Percentiles rank a stretch among this genome's conserved stretches.
phyloP scores from a whole-genome alignment of 257 asterid species.

The Asclepias syriaca region DNA sequence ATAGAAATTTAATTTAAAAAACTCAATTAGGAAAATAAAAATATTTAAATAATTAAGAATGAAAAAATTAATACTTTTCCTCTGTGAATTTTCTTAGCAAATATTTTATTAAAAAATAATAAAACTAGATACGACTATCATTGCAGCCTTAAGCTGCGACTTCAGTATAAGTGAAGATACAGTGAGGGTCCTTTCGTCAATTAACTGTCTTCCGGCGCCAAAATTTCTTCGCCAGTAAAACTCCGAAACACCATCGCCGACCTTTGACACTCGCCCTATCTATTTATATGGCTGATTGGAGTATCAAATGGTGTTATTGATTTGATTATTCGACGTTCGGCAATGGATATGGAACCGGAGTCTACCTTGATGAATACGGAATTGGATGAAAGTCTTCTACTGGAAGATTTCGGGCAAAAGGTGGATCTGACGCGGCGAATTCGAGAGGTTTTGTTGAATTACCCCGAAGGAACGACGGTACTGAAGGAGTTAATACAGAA shows the following conservation, averaged over 20 bases:
- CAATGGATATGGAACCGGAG: not conserved
- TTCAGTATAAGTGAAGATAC: too few relatives aligned
- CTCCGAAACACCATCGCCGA: slow-evolving; percentile 8
- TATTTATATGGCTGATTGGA: not conserved
- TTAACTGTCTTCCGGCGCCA: not conserved
- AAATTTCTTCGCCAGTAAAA: not conserved
- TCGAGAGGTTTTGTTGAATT: slow-evolving; percentile 85
- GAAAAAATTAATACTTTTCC: too few relatives aligned
- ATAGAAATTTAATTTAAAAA: too few relatives aligned
- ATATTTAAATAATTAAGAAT: too few relatives aligned
- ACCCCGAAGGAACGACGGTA: slow-evolving; percentile 97
- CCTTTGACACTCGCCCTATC: not conserved
- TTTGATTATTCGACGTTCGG: not conserved
- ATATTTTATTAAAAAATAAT: too few relatives aligned
- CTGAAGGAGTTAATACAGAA: slow-evolving; percentile 91
- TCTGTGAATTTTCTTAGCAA: too few relatives aligned
- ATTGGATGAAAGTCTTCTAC: slow-evolving; percentile 44
- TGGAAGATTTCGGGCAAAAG: slow-evolving; percentile 98
- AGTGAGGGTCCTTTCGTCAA: not conserved
- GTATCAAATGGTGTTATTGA: not conserved
- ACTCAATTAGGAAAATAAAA: too few relatives aligned
- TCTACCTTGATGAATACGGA: slow-evolving; percentile 3
- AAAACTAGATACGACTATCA: too few relatives aligned
- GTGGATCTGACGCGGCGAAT: slow-evolving; percentile 94
- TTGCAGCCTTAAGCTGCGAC: too few relatives aligned